phyloP scores from a whole-genome alignment of 768 basidiomycete genomes.

The Terana coerulea region DNA sequence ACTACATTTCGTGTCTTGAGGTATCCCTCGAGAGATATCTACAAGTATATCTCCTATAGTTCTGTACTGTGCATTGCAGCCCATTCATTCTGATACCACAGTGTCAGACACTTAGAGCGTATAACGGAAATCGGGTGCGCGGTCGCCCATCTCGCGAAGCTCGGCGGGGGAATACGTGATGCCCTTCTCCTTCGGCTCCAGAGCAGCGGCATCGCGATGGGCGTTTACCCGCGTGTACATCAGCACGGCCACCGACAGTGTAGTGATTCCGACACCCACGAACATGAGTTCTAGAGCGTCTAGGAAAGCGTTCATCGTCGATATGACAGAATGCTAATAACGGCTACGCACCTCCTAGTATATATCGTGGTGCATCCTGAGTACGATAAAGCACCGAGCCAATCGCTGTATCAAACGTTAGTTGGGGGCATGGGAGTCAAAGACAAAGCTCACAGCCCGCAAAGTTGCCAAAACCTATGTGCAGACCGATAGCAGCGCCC shows the following conservation, averaged over 20 bases:
- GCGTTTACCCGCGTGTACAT: constrained; percentile 47
- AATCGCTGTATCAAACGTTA: constrained; percentile 34
- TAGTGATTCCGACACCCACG: constrained; percentile 57
- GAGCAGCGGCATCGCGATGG: constrained; percentile 31
- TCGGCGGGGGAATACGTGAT: constrained; percentile 20
- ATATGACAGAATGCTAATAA: background rate
- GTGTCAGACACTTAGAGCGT: too few relatives aligned
- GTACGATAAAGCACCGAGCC: constrained; percentile 58
- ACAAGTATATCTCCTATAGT: too few relatives aligned
- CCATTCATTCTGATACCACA: too few relatives aligned
- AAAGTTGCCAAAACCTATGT: constrained; percentile 67
- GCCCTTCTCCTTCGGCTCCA: constrained; percentile 31
- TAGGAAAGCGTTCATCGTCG: constrained; percentile 27
- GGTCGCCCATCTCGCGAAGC: constrained; percentile 47
- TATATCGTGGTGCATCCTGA: constrained; percentile 55
- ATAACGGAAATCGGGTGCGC: constrained; percentile 62
- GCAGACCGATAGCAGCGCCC: constrained; percentile 63
- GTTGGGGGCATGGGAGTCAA: background rate
- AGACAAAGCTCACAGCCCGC: constrained; percentile 31
- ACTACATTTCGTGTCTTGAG: too few relatives aligned
- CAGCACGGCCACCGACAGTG: constrained; percentile 44
- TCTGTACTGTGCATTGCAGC: too few relatives aligned
- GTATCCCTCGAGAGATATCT: too few relatives aligned
- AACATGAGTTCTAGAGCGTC: constrained; percentile 70
- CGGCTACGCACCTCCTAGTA: constrained; percentile 53